Base-by-base conservation (phyloP, 2,329 filamentous ascomycete species). In the Aspergillus fischeri region DNA sequence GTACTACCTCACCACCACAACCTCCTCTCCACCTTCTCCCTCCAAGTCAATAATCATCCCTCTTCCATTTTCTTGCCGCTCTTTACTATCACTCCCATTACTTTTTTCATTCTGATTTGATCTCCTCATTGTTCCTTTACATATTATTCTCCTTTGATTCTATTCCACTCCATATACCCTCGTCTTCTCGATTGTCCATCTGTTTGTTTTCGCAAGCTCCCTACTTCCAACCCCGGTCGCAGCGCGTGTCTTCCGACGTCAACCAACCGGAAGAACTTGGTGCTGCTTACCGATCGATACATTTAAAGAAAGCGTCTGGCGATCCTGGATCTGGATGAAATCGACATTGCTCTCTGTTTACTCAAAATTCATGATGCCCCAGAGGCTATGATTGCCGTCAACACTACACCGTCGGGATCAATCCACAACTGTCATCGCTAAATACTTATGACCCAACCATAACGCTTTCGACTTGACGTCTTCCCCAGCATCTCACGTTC, bases 401-500 rank as follows among this genome's bases (percentile, higher is more conserved):
- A 54, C 56, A 52, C 38, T 56, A 52, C 53, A 49, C 44, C 52
- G 55, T 58, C 58, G 50, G 14, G 48, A 44, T 53, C 59, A 48
- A 54, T 60, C 50, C 55, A 44, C 53, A 58, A 56, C 55, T 56
- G 57, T 58, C 51, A 54, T 52, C 64, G 58, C 64, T 67, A 63
- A 56, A 60, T 67, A 63, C 52, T 38, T 35, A 71, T 67, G 69
- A 70, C 54, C 61, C 54, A 62, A 60, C 61, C 48, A 60, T 65
- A 60, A 65, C 63, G 63, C 69, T 70, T 66, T 67, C 69, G 69
- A 72, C 70, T 72, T 68, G 70, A 73, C 69, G 70, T 67, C 66
- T 60, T 60, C 5, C 59, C 65, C 69, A 70, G 70, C 65, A 53
- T 60, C 56, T 25, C 57, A 68, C 69, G 60, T 64, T 70, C 65